Conservation (phyloP, 306 rosid genomes). For the Vachellia collinsii region DNA sequence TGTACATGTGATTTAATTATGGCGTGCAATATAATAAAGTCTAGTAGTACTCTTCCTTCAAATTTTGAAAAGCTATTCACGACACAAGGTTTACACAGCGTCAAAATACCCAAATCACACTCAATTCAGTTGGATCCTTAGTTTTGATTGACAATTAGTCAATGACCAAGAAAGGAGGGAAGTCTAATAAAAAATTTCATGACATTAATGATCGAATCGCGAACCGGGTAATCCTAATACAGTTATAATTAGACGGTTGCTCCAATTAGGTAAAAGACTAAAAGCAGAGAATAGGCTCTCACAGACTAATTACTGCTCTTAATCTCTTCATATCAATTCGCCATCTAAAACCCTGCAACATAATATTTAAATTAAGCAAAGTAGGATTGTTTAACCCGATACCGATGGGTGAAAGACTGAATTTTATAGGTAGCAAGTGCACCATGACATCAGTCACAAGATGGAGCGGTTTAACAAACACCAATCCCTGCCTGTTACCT, state of each 20-base stretch:
- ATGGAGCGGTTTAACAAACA: slow-evolving; percentile 88
- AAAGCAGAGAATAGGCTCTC: slow-evolving; percentile 11
- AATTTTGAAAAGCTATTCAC: neutral
- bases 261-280: slow-evolving; percentile 18
- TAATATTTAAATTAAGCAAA: neutral
- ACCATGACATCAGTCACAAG: slow-evolving; percentile 47
- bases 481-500: slow-evolving; percentile 19
- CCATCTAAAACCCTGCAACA: neutral
- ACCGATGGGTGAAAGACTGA: slow-evolving; percentile 24
- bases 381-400: neutral
- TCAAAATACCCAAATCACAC: slow-evolving; percentile 2
- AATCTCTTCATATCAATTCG: neutral
- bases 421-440: slow-evolving; percentile 43
- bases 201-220: slow-evolving; percentile 2
- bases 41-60: neutral
- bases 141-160: neutral
- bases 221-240: slow-evolving; percentile 34
- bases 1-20: slow-evolving; percentile 26
- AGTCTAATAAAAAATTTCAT: neutral
- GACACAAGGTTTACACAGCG: neutral
- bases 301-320: slow-evolving; percentile 11
- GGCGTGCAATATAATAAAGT: neutral
- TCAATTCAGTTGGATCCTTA: neutral
- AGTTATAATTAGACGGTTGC: slow-evolving; percentile 59
- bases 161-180: too few species aligned